Base-by-base conservation (phyloP, 305 asterid species). In the Solanum hybrid region DNA sequence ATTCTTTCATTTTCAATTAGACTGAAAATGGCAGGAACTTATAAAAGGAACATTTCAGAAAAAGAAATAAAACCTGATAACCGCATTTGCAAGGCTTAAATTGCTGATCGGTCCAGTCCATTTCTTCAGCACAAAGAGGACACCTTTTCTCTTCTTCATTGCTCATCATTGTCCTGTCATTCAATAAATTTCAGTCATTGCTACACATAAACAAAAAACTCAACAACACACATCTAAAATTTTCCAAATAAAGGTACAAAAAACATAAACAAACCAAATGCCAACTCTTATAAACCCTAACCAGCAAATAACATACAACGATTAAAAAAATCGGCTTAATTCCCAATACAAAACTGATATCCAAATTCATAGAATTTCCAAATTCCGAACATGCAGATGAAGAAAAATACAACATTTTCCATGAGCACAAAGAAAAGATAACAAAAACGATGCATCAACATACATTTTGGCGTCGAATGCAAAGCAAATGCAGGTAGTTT, bases 31-130 rank as follows among this genome's bases (percentile, higher is more conserved):
- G 17, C 60, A 36, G 85, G 85, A 37, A 79, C 60, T 37, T 37
- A 12, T 35, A 79, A n/a, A 27, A 37, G 64, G 60, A 79, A 79
- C 3, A 79, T 24, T 2, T 32, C 10, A 75, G 38, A 16, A 75
- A 16, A 75, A 69, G 2, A 76, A 29, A 73, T 73, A 7, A 73
- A 32, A 95, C 99, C 98, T 97, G 98, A 92, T 97, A 97, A 86
- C 98, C 98, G 76, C 99, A 97, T 91, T 94, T 92, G 92, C 99
- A 97, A 86, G 99, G 99, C 93, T 90, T 96, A 92, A 97, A 96
- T 91, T 95, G 99, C 94, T 93, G 98, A 92, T 97, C 99, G 10
- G 99, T 97, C 98, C 97, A 94, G 92, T 97, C 99, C 99, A 96
- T 95, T 91, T 96, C 99, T 94, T 96, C 98, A 2, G 98, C 97